These are phyloP conservation scores for Purpureocillium takamizusanense DNA, from an alignment of 2,329 filamentous ascomycete species.

Conservation along the genomic window DNA sequence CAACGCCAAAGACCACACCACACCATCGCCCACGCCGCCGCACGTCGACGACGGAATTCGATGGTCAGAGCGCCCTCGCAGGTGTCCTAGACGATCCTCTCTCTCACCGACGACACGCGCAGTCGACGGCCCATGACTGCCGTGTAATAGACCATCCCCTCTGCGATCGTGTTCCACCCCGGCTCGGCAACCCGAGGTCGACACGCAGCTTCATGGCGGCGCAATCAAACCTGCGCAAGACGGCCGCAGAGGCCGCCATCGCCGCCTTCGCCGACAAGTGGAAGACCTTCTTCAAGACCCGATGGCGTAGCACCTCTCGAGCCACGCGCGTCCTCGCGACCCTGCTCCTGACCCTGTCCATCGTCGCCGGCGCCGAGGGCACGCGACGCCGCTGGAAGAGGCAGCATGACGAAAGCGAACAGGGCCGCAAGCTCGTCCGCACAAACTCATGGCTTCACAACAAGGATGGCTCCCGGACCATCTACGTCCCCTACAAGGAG, in stretches of 20 bases:
- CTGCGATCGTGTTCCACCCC: neutral
- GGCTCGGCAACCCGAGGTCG: neutral
- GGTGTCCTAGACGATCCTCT: no score
- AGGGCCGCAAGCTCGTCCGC: slow-evolving; percentile 71
- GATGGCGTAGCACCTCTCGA: slow-evolving; percentile 56
- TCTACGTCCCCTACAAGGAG: slow-evolving; percentile 89
- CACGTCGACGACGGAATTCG: no score
- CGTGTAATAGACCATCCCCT: neutral
- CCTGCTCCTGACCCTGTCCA: slow-evolving; percentile 64
- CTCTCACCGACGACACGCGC: no score
- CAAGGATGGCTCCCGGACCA: slow-evolving; percentile 89
- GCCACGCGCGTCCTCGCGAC: slow-evolving; percentile 68
- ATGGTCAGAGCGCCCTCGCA: no score
- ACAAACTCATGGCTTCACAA: slow-evolving; percentile 88
- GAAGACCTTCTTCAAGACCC: slow-evolving; percentile 39
- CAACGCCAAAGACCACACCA: no score
- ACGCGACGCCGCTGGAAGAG: slow-evolving; percentile 69
- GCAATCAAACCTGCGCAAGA: slow-evolving; percentile 72
- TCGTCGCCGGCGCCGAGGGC: slow-evolving; percentile 72
- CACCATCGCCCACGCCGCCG: no score
- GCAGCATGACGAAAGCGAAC: slow-evolving; percentile 68
- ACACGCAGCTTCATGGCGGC: slow-evolving; percentile 55
- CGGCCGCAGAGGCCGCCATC: slow-evolving; percentile 58
- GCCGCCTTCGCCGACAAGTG: slow-evolving; percentile 55
- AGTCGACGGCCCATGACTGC: neutral